Conservation (phyloP, 805 yeast genomes). For the Lipomyces chichibuensis region DNA sequence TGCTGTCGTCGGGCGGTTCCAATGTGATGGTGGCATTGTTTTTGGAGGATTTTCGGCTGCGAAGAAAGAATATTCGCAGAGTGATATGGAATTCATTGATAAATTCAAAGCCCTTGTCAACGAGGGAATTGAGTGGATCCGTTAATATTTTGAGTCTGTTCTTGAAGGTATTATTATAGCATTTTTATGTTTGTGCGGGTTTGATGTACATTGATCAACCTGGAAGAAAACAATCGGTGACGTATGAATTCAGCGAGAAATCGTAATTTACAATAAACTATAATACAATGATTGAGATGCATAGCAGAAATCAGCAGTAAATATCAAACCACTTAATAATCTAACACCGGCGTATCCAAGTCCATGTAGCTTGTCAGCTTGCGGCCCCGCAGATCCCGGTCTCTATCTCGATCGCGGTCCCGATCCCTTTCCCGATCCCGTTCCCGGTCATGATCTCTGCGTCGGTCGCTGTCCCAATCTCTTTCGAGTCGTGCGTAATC, state of each 20-base stretch:
- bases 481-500: constrained; percentile 11
- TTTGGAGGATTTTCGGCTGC: constrained; percentile 6
- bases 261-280: constrained; percentile 1
- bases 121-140: constrained; percentile 3
- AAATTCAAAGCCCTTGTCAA: background rate
- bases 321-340: constrained; percentile 12
- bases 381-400: constrained; percentile 27
- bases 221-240: background rate
- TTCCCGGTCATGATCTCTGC: constrained; percentile 15
- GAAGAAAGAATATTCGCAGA: background rate
- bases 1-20: background rate
- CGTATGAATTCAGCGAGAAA: background rate
- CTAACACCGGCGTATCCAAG: constrained; percentile 25
- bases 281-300: constrained; percentile 2
- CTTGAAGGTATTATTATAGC: background rate
- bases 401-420: constrained; percentile 15
- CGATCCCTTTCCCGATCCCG: constrained; percentile 20
- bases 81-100: background rate
- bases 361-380: constrained; percentile 29
- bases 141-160: background rate
- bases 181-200: background rate
- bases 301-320: background rate
- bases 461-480: background rate
- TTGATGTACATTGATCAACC: background rate
- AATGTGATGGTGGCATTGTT: constrained; percentile 7